These are phyloP conservation scores for Tetrastigma voinierianum DNA, from an alignment of 164 flowering plant species.

Conservation along the genomic window DNA sequence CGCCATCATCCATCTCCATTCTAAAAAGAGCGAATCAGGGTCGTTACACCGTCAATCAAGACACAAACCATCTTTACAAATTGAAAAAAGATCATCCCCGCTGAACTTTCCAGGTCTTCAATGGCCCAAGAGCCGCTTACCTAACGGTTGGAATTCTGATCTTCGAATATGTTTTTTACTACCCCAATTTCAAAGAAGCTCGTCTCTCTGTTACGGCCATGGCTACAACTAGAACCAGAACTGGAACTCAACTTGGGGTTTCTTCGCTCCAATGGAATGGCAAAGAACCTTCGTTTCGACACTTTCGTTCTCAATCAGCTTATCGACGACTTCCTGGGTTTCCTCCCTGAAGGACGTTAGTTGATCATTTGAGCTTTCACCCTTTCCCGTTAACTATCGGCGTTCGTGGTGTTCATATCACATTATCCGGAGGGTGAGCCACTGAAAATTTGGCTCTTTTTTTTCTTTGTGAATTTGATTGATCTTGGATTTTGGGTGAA, in stretches of 20 bases:
- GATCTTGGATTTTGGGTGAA: slow-evolving; percentile 12
- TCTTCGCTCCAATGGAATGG: slow-evolving; percentile 37
- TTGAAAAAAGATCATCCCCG: too few species aligned
- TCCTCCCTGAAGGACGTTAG: slow-evolving; percentile 40
- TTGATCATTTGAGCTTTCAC: slow-evolving; percentile 43
- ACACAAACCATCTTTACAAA: too few species aligned
- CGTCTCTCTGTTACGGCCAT: slow-evolving; percentile 57
- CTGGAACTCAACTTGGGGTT: slow-evolving; percentile 67
- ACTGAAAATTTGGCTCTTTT: background rate
- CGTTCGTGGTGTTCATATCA: slow-evolving; percentile 46
- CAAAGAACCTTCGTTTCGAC: slow-evolving; percentile 48
- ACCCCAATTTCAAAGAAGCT: slow-evolving; percentile 47
- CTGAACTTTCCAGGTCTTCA: too few species aligned
- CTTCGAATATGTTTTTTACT: slow-evolving; percentile 34
- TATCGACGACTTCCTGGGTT: slow-evolving; percentile 31
- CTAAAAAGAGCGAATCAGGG: too few species aligned
- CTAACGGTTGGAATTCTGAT: too few species aligned
- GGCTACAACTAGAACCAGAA: slow-evolving; percentile 63
- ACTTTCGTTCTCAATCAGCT: slow-evolving; percentile 45
- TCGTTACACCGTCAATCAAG: too few species aligned
- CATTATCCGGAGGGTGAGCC: slow-evolving; percentile 46
- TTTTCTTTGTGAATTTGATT: background rate
- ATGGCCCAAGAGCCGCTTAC: too few species aligned
- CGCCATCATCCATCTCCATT: too few species aligned
- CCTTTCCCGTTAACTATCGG: slow-evolving; percentile 49